These are phyloP conservation scores for Rhizopogon roseolus DNA, from an alignment of 768 basidiomycete genomes.

Conservation along the genomic window DNA sequence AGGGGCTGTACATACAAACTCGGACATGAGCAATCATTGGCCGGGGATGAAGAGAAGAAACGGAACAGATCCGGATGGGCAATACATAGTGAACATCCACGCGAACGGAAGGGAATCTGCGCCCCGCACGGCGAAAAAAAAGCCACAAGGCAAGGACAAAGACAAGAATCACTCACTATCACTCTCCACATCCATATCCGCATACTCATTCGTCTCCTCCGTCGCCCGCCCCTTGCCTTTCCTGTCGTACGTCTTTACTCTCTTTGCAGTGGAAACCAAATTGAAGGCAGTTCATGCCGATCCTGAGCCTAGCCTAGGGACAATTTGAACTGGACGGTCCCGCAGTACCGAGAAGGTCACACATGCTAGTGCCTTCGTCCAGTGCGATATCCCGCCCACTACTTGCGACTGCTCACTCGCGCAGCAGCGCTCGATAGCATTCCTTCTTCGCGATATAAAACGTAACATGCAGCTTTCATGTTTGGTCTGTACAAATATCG, in stretches of 20 bases:
- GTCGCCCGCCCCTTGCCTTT: conserved; percentile 22
- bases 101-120: not conserved
- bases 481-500: no score
- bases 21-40: not conserved
- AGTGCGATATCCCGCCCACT: no score
- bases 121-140: not conserved
- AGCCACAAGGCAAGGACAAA: no score
- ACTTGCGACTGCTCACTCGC: no score
- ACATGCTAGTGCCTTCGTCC: no score
- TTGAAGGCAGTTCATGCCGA: not conserved
- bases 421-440: no score
- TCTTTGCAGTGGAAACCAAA: not conserved
- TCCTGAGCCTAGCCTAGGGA: not conserved
- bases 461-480: no score
- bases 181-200: conserved; percentile 14
- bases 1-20: not conserved
- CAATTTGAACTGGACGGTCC: not conserved
- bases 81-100: not conserved
- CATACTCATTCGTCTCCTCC: not conserved
- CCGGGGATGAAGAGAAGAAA: not conserved
- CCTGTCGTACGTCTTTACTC: conserved; percentile 5
- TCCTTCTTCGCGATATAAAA: no score
- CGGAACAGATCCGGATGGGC: no score
- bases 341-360: not conserved
- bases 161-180: conserved; percentile 14